These are phyloP conservation scores for Linum usitatissimum DNA, from an alignment of 345 rosid genomes.

Conservation along the genomic window DNA sequence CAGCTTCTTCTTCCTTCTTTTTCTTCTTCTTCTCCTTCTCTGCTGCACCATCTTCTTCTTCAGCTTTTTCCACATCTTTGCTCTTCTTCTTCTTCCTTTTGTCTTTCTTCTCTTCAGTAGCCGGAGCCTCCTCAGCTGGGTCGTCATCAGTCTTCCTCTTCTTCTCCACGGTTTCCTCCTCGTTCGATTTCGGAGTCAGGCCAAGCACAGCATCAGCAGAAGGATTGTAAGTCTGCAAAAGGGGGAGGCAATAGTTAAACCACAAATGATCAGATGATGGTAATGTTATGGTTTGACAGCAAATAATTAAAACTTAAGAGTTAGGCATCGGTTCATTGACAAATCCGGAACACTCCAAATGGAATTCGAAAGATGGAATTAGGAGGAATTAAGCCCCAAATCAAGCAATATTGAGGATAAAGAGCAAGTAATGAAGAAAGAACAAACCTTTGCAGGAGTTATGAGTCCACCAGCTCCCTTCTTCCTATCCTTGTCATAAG, in stretches of 20 bases:
- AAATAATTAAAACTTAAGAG: too few species aligned
- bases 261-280: too few species aligned
- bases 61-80: background rate
- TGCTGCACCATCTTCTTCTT: background rate
- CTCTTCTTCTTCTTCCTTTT: background rate
- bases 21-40: background rate
- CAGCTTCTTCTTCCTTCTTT: background rate
- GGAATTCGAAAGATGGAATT: too few species aligned
- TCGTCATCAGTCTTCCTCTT: constrained; percentile 14
- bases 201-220: constrained; percentile 59
- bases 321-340: too few species aligned
- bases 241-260: background rate
- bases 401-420: background rate
- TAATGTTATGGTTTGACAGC: too few species aligned
- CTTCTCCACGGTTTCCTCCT: constrained; percentile 20
- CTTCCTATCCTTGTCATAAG: constrained; percentile 72
- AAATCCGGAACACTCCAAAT: too few species aligned
- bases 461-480: constrained; percentile 56
- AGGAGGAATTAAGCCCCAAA: background rate
- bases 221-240: constrained; percentile 62
- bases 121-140: constrained; percentile 12
- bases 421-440: background rate
- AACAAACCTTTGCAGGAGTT: constrained; percentile 70
- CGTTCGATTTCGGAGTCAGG: constrained; percentile 23
- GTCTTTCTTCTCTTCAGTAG: constrained; percentile 14